phyloP scores from a whole-genome alignment of 768 basidiomycete genomes.

The Phylloporus sp. region DNA sequence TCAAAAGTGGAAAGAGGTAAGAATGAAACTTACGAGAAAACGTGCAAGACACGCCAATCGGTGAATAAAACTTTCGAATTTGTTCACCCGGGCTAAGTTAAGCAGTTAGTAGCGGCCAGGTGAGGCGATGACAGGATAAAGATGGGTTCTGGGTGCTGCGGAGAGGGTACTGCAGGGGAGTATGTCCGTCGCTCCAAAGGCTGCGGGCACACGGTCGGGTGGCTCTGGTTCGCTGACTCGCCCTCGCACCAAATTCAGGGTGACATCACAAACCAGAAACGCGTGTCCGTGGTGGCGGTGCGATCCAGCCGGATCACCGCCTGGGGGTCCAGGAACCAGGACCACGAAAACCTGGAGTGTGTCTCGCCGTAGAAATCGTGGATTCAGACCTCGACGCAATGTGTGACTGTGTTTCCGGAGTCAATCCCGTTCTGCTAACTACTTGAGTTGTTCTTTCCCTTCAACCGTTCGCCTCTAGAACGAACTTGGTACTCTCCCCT shows the following conservation, averaged over 20 bases:
- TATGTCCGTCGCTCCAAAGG: constrained; percentile 5
- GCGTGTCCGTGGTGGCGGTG: constrained; percentile 25
- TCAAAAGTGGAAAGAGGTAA: constrained; percentile 27
- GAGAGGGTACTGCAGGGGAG: constrained; percentile 4
- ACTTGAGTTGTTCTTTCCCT: not conserved
- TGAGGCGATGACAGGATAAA: not conserved
- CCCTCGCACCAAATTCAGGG: constrained; percentile 11
- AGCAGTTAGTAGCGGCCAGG: constrained; percentile 10
- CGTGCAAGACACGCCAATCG: constrained; percentile 30
- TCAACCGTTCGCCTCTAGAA: not conserved
- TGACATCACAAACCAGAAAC: constrained; percentile 26
- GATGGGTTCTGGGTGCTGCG: constrained; percentile 10
- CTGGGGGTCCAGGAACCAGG: constrained; percentile 1
- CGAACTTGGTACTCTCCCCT: not conserved
- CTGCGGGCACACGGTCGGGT: constrained; percentile 10
- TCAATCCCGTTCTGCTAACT: not conserved
- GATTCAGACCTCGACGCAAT: no score
- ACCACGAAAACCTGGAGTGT: no score
- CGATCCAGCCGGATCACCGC: constrained; percentile 8
- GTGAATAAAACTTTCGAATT: constrained; percentile 13
- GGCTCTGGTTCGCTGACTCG: constrained; percentile 1
- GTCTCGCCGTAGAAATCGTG: no score
- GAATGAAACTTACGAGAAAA: constrained; percentile 28
- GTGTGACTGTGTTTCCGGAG: no score
- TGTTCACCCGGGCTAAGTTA: constrained; percentile 7